Evolutionary conservation across 331 rosid genomes (phyloP).

Genomic region (Acacia concinna): DNA sequence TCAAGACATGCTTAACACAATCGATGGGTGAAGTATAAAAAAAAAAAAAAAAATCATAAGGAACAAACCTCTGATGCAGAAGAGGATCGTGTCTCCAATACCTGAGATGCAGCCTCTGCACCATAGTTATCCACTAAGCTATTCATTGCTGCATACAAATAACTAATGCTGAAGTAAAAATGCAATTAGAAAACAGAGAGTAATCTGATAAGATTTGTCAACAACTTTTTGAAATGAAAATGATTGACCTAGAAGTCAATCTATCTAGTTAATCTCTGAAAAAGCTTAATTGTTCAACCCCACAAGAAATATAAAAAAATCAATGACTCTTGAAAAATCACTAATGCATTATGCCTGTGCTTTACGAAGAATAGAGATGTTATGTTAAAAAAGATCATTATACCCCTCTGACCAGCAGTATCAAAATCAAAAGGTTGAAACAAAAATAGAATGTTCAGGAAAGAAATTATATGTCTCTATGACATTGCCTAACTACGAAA

Average conservation of each 20-base stretch:
- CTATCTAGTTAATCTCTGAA: too few relatives aligned
- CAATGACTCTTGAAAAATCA: neutral
- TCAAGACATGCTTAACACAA: neutral
- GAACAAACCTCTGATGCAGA: constrained; percentile 69
- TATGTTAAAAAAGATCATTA: too few relatives aligned
- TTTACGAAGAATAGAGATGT: too few relatives aligned
- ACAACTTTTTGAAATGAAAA: neutral
- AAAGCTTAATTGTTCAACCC: neutral
- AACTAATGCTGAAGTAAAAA: constrained; percentile 6
- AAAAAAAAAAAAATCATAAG: neutral
- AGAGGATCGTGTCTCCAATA: constrained; percentile 46
- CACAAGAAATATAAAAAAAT: neutral
- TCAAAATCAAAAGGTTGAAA: too few relatives aligned
- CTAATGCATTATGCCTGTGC: neutral
- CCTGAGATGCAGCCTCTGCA: constrained; percentile 53
- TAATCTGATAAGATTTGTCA: neutral
- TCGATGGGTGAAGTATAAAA: neutral
- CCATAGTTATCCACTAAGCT: constrained; percentile 50
- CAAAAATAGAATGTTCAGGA: too few relatives aligned
- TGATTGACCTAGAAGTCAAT: too few relatives aligned
- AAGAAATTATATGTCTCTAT: too few relatives aligned
- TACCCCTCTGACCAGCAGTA: too few relatives aligned
- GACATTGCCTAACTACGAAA: too few relatives aligned
- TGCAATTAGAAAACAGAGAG: neutral
- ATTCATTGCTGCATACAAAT: constrained; percentile 47